Evolutionary conservation across 495 filamentous ascomycete genomes (phyloP), one percentile per base, ranked within the genome.

Genomic region (Achaetomiella virescens): DNA sequence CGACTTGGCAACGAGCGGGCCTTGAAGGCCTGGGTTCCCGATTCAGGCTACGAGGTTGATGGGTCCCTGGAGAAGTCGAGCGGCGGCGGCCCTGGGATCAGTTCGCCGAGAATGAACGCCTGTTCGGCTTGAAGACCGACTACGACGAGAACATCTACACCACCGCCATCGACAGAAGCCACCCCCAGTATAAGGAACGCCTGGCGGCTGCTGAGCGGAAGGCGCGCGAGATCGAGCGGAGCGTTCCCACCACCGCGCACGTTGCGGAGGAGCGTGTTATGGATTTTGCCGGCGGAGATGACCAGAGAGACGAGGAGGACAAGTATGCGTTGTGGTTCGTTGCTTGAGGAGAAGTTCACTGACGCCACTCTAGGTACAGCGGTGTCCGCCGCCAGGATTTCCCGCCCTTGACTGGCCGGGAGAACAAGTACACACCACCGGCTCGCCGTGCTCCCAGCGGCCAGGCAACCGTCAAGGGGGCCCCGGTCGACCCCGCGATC

Each of bases 81-180:
- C 1, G 61, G 67, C 18, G 67, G 70, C 6, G 81, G 77, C 48
- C 63, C 18, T 99, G 93, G 93, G 90, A 99, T 67, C 93, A 99
- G 67, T 99, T 99, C 62, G 87, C 89, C 64, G 83, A 78, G 40
- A 97, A 98, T 61, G 86, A 95, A 68, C 79, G 83, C 33, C 83
- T 88, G 3, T 97, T 95, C 66, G 93, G 93, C 9, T 70, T 92
- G 35, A 89, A 82, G 71, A 90, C 83, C 17, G 87, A 87, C 60
- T 97, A 96, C 66, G 85, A 97, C 61, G 95, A 97, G 69, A 89
- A 86, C 62, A 83, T 92, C 44, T 99, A 99, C 67, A 99, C 95
- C 10, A 97, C 92, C 18, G 74, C 79, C 10, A 89, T 99, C 59
- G 84, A 99, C 66, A 87, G 84, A 57, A 84, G 72, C 29, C 83